A percentile compares a stretch with the other conserved stretches of the same genome.
phyloP scores from a whole-genome alignment of 2,329 filamentous ascomycete genomes.

The Elsinoe arachidis region DNA sequence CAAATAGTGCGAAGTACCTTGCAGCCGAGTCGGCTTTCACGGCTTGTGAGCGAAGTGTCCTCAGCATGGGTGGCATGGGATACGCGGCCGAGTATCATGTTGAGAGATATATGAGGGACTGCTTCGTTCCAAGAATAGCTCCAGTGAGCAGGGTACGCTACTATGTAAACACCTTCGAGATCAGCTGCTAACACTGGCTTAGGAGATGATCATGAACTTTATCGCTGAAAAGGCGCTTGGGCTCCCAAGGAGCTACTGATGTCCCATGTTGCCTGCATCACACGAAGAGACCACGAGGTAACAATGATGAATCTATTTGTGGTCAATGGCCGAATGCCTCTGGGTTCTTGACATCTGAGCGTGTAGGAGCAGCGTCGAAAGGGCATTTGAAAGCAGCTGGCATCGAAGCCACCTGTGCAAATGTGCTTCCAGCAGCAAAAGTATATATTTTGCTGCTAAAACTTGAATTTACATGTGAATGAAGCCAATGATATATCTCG shows the following conservation, averaged over 20 bases:
- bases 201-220: slow-evolving; percentile 71
- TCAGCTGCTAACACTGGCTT: slow-evolving; percentile 9
- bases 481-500: too few relatives aligned
- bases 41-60: slow-evolving; percentile 50
- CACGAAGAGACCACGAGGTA: too few relatives aligned
- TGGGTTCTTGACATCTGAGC: too few relatives aligned
- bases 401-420: too few relatives aligned
- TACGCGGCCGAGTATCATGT: slow-evolving; percentile 57
- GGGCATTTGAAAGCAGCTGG: too few relatives aligned
- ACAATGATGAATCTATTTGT: too few relatives aligned
- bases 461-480: too few relatives aligned
- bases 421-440: too few relatives aligned
- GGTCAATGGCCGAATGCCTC: too few relatives aligned
- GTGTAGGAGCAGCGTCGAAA: too few relatives aligned
- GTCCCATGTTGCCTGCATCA: neutral
- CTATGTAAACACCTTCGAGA: neutral
- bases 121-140: slow-evolving; percentile 51
- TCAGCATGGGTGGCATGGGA: slow-evolving; percentile 54
- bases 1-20: slow-evolving; percentile 50
- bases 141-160: slow-evolving; percentile 45
- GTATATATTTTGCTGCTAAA: too few relatives aligned
- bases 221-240: slow-evolving; percentile 59
- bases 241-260: slow-evolving; percentile 58
- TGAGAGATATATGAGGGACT: slow-evolving; percentile 51
- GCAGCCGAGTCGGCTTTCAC: slow-evolving; percentile 54